A percentile compares a stretch with the other conserved stretches of the same genome.
phyloP scores from a whole-genome alignment of 495 filamentous ascomycete species.

The Trichoderma asperelloides region DNA sequence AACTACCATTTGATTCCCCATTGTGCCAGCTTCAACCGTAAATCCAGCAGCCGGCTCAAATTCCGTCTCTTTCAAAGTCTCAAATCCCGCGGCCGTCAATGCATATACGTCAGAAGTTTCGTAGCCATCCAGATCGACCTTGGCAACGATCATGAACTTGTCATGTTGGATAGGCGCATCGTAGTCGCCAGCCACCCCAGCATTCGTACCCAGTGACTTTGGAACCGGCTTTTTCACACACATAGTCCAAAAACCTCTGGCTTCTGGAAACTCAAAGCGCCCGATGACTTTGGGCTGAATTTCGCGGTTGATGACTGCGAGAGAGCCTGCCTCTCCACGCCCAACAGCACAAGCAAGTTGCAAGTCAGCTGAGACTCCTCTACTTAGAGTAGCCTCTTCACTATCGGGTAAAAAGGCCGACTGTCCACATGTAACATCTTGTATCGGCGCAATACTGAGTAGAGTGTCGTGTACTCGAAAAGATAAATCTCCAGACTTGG shows the following conservation, averaged over 20 bases:
- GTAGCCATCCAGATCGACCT: conserved; percentile 43
- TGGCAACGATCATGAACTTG: conserved; percentile 61
- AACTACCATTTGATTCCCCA: conserved; percentile 65
- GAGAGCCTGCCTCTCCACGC: conserved; percentile 54
- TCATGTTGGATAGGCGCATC: conserved; percentile 50
- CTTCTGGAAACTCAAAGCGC: conserved; percentile 51
- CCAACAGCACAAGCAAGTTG: conserved; percentile 68
- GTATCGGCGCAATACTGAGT: conserved; percentile 67
- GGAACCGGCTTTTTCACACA: conserved; percentile 48
- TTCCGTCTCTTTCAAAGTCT: conserved; percentile 61
- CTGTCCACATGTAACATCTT: conserved; percentile 57
- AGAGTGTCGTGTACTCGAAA: conserved; percentile 73
- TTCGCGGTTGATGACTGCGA: conserved; percentile 67
- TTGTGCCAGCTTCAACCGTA: conserved; percentile 70
- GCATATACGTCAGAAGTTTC: conserved; percentile 54
- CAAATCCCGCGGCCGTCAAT: conserved; percentile 52
- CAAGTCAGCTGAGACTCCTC: conserved; percentile 44
- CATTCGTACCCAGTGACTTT: conserved; percentile 39
- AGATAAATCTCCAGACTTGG: conserved; percentile 50
- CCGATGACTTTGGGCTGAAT: conserved; percentile 59
- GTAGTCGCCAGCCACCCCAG: conserved; percentile 40
- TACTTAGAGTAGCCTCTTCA: conserved; percentile 33
- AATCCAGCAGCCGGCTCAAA: conserved; percentile 81
- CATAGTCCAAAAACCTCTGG: conserved; percentile 55
- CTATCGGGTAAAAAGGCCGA: conserved; percentile 31